Evolutionary conservation across 2,329 filamentous ascomycete genomes (phyloP).

Genomic region (Rutstroemia sp.): DNA sequence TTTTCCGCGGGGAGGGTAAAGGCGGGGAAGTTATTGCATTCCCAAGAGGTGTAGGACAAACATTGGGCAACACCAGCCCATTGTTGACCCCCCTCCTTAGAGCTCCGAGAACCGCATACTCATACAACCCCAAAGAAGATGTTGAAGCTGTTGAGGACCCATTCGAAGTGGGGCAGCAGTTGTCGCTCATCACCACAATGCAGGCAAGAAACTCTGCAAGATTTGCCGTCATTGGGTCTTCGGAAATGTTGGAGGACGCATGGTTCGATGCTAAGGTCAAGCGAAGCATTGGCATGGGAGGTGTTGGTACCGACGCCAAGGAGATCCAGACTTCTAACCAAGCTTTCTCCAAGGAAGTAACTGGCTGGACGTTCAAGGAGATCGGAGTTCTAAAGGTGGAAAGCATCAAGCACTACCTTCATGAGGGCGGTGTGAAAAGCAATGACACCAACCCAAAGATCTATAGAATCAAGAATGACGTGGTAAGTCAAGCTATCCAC

Average conservation of each 20-base stretch:
- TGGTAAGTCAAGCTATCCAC: constrained; percentile 54
- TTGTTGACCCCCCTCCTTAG: constrained; percentile 76
- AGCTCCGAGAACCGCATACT: constrained; percentile 80
- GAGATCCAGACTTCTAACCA: constrained; percentile 63
- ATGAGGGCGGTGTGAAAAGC: constrained; percentile 44
- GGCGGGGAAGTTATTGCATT: constrained; percentile 62
- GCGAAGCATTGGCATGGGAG: constrained; percentile 32
- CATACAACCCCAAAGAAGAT: constrained; percentile 89
- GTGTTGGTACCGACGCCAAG: constrained; percentile 41
- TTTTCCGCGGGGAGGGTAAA: constrained; percentile 58
- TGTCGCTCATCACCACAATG: constrained; percentile 75
- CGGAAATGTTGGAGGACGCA: constrained; percentile 78
- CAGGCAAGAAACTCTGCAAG: constrained; percentile 93
- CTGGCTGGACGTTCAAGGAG: constrained; percentile 97
- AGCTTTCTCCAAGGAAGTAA: constrained; percentile 76
- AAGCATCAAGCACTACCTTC: constrained; percentile 68
- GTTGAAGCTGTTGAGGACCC: constrained; percentile 65
- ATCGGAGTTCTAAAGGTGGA: constrained; percentile 81
- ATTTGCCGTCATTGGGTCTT: constrained; percentile 75
- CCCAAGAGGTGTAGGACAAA: constrained; percentile 72
- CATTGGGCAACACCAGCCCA: constrained; percentile 66
- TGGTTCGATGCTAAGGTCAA: constrained; percentile 82
- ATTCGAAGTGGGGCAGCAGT: constrained; percentile 76
- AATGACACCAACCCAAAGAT: constrained; percentile 69
- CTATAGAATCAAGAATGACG: constrained; percentile 94